Conservation (phyloP, 345 rosid species). For the Kandelia obovata region DNA sequence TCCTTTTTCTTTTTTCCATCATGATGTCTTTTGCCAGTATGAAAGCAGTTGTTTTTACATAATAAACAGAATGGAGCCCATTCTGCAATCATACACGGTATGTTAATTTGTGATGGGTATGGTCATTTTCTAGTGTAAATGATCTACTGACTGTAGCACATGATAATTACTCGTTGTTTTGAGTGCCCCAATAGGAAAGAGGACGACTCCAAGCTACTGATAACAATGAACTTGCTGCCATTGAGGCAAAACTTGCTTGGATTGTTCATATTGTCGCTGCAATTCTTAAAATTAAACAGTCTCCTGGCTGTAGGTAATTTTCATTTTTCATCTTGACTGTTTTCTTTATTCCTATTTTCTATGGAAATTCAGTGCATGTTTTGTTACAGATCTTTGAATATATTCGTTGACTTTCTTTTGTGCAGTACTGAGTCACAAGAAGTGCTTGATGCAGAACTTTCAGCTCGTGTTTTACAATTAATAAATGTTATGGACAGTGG, state of each 20-base stretch:
- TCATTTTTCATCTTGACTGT: not conserved
- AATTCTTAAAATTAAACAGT: conserved; percentile 81
- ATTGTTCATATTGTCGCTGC: conserved; percentile 93
- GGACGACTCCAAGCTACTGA: conserved; percentile 58
- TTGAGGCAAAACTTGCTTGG: conserved; percentile 98
- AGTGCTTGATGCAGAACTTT: conserved; percentile 96
- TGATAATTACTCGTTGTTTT: conserved; percentile 10
- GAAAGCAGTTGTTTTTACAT: conserved; percentile 81
- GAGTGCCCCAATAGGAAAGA: conserved; percentile 59
- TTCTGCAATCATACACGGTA: conserved; percentile 92
- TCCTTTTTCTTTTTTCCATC: not conserved
- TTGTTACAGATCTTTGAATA: conserved; percentile 11
- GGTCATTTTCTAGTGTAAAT: conserved; percentile 1
- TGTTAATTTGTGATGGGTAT: conserved; percentile 17
- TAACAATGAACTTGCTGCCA: conserved; percentile 63
- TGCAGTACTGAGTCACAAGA: conserved; percentile 94
- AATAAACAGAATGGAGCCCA: conserved; percentile 86
- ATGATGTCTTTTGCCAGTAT: conserved; percentile 50
- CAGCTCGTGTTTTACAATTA: conserved; percentile 95
- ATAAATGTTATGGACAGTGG: conserved; percentile 91
- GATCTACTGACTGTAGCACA: not conserved
- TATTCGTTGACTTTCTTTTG: conserved; percentile 13
- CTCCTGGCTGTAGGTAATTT: conserved; percentile 80
- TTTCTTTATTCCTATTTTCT: conserved; percentile 2
- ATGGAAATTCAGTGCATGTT: conserved; percentile 7